A percentile compares a stretch with the other conserved stretches of the same genome.
phyloP scores from a whole-genome alignment of 2,329 filamentous ascomycete genomes.

The Penicillium sp. region DNA sequence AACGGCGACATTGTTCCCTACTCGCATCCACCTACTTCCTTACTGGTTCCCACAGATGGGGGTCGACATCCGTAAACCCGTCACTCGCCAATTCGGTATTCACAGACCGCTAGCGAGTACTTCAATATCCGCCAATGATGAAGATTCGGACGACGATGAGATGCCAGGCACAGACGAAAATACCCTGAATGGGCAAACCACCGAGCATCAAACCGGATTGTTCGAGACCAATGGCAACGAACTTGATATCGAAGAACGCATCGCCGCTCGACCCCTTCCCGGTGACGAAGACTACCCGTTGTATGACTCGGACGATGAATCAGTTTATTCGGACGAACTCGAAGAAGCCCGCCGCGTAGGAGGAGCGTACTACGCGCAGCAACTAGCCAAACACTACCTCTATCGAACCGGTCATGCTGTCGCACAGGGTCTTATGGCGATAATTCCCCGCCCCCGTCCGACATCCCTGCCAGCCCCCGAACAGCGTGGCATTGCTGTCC shows the following conservation, averaged over 20 bases:
- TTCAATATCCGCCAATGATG: slow-evolving; percentile 73
- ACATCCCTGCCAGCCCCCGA: slow-evolving; percentile 41
- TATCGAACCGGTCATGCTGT: slow-evolving; percentile 49
- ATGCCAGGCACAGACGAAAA: slow-evolving; percentile 11
- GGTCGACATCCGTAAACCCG: slow-evolving; percentile 91
- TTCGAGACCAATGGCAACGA: slow-evolving; percentile 49
- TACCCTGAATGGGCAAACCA: slow-evolving; percentile 2
- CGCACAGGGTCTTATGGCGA: slow-evolving; percentile 48
- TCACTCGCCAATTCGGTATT: slow-evolving; percentile 86
- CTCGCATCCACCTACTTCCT: slow-evolving; percentile 82
- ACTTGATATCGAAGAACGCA: slow-evolving; percentile 80
- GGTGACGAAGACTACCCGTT: slow-evolving; percentile 73
- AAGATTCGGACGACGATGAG: slow-evolving; percentile 70
- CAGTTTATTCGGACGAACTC: slow-evolving; percentile 69
- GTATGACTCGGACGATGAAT: slow-evolving; percentile 88
- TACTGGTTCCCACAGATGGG: slow-evolving; percentile 99
- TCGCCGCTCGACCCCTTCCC: slow-evolving; percentile 59
- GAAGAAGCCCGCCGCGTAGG: slow-evolving; percentile 76
- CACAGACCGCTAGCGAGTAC: slow-evolving; percentile 72
- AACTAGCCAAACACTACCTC: slow-evolving; percentile 56
- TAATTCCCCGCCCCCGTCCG: slow-evolving; percentile 55
- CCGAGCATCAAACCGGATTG: slow-evolving; percentile 44
- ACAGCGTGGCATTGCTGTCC: slow-evolving; percentile 38
- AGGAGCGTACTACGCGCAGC: slow-evolving; percentile 70
- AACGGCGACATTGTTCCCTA: slow-evolving; percentile 80